Evolutionary conservation across 352 stramenopile species (phyloP).

Genomic region (Phytophthora litchii): DNA sequence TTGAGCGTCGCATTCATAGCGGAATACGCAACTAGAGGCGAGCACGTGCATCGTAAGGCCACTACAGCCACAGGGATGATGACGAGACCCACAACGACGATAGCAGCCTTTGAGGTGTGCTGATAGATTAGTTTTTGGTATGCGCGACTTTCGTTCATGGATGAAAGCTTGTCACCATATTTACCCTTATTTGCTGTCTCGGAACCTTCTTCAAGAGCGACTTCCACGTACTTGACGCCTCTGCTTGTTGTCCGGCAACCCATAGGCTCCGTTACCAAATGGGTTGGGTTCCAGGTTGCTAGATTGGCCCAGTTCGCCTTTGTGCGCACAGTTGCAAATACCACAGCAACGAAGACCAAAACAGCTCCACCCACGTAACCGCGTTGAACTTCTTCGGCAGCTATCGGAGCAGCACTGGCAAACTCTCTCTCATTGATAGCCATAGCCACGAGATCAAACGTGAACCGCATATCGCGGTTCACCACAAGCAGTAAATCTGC

Average conservation of each 20-base stretch:
- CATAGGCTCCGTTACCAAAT: conserved; percentile 2
- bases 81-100: conserved; percentile 6
- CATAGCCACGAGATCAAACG: too few relatives aligned
- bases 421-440: too few relatives aligned
- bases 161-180: neutral
- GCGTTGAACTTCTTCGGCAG: conserved; percentile 34
- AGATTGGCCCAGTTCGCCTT: conserved; percentile 12
- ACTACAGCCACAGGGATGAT: conserved; percentile 6
- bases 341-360: conserved; percentile 18
- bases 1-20: conserved; percentile 19
- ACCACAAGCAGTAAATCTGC: conserved; percentile 23
- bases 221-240: conserved; percentile 8
- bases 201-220: conserved; percentile 15
- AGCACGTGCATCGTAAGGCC: conserved; percentile 8
- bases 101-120: too few relatives aligned
- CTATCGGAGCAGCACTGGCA: conserved; percentile 15
- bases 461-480: too few relatives aligned
- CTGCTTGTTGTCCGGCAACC: neutral
- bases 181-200: neutral
- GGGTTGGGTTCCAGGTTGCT: conserved; percentile 19
- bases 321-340: conserved; percentile 7
- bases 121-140: conserved; percentile 2
- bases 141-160: neutral
- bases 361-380: conserved; percentile 25
- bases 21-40: conserved; percentile 18